Conservation (phyloP, 192 early-diverging fungal species). For the Diversispora eburnea region DNA sequence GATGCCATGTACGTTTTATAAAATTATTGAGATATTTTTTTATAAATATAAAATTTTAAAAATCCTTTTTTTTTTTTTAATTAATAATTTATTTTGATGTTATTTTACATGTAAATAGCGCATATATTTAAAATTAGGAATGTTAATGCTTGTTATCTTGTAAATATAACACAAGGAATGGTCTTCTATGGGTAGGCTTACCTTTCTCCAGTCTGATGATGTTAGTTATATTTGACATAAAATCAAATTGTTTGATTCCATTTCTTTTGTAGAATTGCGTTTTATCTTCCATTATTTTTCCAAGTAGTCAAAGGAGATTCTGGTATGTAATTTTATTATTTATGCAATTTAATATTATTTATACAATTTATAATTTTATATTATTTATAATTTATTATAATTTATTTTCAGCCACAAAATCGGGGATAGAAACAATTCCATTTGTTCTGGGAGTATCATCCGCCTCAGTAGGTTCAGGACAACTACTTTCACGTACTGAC, state of each 20-base stretch:
- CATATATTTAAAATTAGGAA: conserved; percentile 61
- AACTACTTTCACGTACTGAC: background rate
- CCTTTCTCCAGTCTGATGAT: too few relatives aligned
- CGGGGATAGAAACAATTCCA: background rate
- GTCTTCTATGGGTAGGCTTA: conserved; percentile 54
- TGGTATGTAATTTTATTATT: background rate
- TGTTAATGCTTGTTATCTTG: conserved; percentile 54
- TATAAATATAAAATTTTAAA: conserved; percentile 20
- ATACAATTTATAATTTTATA: too few relatives aligned
- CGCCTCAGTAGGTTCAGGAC: background rate
- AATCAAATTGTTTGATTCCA: too few relatives aligned
- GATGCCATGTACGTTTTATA: conserved; percentile 41
- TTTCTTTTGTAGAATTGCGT: conserved; percentile 19
- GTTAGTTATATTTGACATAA: too few relatives aligned
- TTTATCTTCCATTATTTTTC: conserved; percentile 81
- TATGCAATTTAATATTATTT: too few relatives aligned
- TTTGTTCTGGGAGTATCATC: background rate
- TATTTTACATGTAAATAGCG: conserved; percentile 21
- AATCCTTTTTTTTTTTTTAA: conserved; percentile 18
- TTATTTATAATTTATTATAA: too few relatives aligned
- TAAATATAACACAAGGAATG: conserved; percentile 63
- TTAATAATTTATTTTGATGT: background rate
- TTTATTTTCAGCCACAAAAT: background rate
- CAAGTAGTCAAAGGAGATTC: conserved; percentile 71
- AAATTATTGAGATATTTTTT: background rate